Evolutionary conservation across 805 yeast species (phyloP), one percentile per base, ranked within the genome.

Genomic region (Candida krabiensis): DNA sequence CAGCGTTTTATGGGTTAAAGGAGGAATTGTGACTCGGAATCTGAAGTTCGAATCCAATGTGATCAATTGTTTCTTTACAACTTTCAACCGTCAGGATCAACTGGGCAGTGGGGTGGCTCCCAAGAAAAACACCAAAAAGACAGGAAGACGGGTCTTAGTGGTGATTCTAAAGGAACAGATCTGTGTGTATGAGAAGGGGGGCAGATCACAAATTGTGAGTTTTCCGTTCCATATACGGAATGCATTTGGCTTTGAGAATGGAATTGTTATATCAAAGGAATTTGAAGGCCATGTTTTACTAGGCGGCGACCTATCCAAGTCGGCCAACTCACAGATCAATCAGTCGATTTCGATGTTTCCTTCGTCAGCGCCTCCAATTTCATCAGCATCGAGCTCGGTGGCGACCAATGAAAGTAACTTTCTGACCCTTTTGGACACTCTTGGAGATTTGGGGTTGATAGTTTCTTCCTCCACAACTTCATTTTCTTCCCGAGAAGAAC

Each of bases 371-470:
- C 43, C 52, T 6, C 44, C 53, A 2, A 29, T 44, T n/a, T 44
- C 49, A 5, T 40, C 53, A 3, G 23, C 52, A 3, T 37, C 50
- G 2, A 37, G 35, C 21, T 32, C 47, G 11, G 24, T 36, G 2
- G 37, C 45, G 16, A 41, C 44, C 24, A 40, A 38, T 21, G 64
- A 61, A 15, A 41, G 56, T 28, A 61, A 60, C 22, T 83, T 86
- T 48, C 67, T 87, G 37, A 79, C 95, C 0, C 56, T 88, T 41
- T 70, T 80, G 1, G 95, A 86, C 55, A 91, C 96, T 1, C 63
- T 83, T 43, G 75, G 78, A 2, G 93, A 86, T 4, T 70, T 86
- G 40, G 88, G 95, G 2, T 65, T 78, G 4, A 74, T 88, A 4
- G 78, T 80, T 1, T 79, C 91, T 0, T 78, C 88, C 0, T 79